These are phyloP conservation scores for Phytophthora citrophthora DNA, from an alignment of 352 stramenopile species.

Conservation along the genomic window DNA sequence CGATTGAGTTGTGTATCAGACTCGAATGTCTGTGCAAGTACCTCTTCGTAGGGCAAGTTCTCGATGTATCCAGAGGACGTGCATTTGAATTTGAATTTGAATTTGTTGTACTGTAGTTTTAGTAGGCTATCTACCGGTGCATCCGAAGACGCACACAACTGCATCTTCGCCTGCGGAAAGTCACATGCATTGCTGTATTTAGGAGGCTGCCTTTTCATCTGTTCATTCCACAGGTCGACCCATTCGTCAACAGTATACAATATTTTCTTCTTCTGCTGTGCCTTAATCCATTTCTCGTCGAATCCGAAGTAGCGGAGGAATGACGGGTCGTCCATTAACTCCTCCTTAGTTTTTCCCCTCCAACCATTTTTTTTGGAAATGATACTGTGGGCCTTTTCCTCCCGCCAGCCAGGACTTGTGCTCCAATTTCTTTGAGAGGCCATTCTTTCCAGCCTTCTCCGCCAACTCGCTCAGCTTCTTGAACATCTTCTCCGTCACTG, in stretches of 20 bases:
- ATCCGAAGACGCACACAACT: too few relatives aligned
- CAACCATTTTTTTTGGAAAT: slow-evolving; percentile 1
- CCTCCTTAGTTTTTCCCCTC: neutral
- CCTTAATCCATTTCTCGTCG: slow-evolving; percentile 9
- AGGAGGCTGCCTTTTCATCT: neutral
- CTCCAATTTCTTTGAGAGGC: slow-evolving; percentile 5
- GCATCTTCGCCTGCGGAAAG: too few relatives aligned
- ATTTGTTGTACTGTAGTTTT: too few relatives aligned
- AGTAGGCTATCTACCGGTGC: too few relatives aligned
- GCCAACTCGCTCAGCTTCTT: slow-evolving; percentile 3
- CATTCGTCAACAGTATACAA: too few relatives aligned
- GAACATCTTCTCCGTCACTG: neutral
- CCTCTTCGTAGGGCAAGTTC: too few relatives aligned
- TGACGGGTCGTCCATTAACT: neutral
- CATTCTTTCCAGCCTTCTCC: slow-evolving; percentile 1
- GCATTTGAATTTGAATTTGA: too few relatives aligned
- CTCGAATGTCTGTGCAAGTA: too few relatives aligned
- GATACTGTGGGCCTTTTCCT: neutral
- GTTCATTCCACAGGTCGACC: too few relatives aligned
- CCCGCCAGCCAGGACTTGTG: slow-evolving; percentile 10
- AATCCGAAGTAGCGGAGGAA: slow-evolving; percentile 12
- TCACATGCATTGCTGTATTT: neutral
- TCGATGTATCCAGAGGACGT: too few relatives aligned
- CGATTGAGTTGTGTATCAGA: too few relatives aligned
- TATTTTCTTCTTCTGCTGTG: slow-evolving; percentile 20